Percentiles rank a stretch among this genome's conserved stretches.
Conservation (phyloP, 177 flowering plant genomes). For the Vitis hybrid region DNA sequence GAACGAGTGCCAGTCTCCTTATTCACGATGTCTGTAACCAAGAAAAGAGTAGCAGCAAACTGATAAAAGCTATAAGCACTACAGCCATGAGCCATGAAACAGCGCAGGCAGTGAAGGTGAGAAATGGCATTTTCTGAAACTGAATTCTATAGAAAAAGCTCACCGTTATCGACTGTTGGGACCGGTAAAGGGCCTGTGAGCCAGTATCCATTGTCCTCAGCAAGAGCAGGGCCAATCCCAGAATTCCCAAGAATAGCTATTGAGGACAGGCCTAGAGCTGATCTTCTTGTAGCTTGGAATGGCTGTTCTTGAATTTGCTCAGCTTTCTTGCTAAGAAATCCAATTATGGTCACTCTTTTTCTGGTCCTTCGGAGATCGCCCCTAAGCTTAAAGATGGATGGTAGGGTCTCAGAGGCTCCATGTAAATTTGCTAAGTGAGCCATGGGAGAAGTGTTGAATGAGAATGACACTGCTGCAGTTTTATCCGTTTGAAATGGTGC, state of each 20-base stretch:
- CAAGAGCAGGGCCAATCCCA: conserved; percentile 36
- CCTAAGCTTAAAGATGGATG: conserved; percentile 33
- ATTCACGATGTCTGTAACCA: conserved; percentile 63
- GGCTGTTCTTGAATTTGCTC: conserved; percentile 36
- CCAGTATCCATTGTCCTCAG: conserved; percentile 69
- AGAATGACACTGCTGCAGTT: conserved; percentile 2
- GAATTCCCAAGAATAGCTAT: conserved; percentile 33
- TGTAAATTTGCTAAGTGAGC: conserved; percentile 50
- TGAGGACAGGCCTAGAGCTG: conserved; percentile 55
- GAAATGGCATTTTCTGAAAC: not conserved
- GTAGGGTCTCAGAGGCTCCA: conserved; percentile 37
- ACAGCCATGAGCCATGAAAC: not conserved
- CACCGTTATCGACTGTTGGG: conserved; percentile 65
- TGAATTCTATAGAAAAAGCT: conserved; percentile 12
- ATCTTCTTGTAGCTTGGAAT: conserved; percentile 49
- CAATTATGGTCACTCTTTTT: conserved; percentile 18
- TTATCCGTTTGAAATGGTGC: conserved; percentile 12
- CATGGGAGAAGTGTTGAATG: conserved; percentile 33
- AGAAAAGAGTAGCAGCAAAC: not conserved
- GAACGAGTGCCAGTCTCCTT: conserved; percentile 86
- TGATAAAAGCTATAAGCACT: not conserved
- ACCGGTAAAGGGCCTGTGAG: conserved; percentile 48
- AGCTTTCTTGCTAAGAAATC: conserved; percentile 26
- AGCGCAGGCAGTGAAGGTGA: not conserved
- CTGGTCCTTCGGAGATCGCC: conserved; percentile 7